A percentile compares a stretch with the other conserved stretches of the same genome.
These are phyloP conservation scores for Marvania coccoides DNA, from an alignment of 139 green algal species.

Conservation along the genomic window DNA sequence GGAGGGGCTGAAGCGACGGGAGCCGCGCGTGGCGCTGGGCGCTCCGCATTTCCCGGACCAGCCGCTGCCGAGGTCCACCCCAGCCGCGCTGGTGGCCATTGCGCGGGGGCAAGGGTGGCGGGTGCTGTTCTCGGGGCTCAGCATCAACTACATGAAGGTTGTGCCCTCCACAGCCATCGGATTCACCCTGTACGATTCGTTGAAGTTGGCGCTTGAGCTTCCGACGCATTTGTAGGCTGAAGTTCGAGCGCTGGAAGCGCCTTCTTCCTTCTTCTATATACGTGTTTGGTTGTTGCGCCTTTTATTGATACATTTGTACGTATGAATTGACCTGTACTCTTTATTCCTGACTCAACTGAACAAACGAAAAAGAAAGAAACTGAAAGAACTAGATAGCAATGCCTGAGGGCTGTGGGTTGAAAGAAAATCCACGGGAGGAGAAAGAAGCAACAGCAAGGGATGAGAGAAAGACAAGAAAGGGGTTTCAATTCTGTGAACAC, in stretches of 20 bases:
- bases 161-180: conserved; percentile 87
- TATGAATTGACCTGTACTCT: too few relatives aligned
- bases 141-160: conserved; percentile 95
- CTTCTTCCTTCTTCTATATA: too few relatives aligned
- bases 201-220: conserved; percentile 61
- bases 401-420: too few relatives aligned
- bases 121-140: conserved; percentile 61
- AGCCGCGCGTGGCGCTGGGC: not conserved
- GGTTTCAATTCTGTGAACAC: too few relatives aligned
- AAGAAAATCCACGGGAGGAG: not conserved
- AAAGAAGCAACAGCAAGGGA: not conserved
- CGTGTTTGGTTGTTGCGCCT: too few relatives aligned
- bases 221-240: conserved; percentile 31
- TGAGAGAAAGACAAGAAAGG: not conserved
- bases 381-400: too few relatives aligned
- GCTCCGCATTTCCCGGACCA: not conserved
- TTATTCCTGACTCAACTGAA: not conserved
- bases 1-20: conserved; percentile 10
- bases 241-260: too few relatives aligned
- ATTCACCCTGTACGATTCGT: conserved; percentile 80
- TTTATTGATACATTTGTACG: too few relatives aligned
- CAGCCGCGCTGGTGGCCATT: conserved; percentile 44
- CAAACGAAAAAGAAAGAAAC: not conserved
- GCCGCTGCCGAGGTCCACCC: conserved; percentile 17
- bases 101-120: conserved; percentile 28